Percentiles rank a stretch among this genome's conserved stretches.
Evolutionary conservation across 2,329 filamentous ascomycete species (phyloP).

Genomic region (Sclerotinia minor): DNA sequence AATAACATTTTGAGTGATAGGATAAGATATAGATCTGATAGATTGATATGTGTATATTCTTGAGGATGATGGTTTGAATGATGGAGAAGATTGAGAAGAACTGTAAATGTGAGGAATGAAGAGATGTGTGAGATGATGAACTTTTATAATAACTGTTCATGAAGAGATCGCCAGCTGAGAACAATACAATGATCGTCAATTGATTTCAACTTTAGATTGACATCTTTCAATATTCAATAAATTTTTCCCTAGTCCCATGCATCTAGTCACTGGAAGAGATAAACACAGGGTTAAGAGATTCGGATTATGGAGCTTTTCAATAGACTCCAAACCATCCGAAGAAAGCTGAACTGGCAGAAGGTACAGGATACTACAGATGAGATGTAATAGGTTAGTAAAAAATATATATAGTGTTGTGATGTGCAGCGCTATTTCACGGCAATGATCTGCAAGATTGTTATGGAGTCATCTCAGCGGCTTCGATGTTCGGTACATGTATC

Average conservation of each 20-base stretch:
- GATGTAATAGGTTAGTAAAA: neutral
- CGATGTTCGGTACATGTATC: neutral
- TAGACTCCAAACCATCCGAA: neutral
- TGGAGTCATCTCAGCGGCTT: neutral
- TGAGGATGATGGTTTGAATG: neutral
- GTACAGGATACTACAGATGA: too few relatives aligned
- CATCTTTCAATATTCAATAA: neutral
- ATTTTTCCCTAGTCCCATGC: neutral
- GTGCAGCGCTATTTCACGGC: neutral
- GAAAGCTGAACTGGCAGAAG: neutral
- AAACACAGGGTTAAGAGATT: neutral
- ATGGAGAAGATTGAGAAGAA: neutral
- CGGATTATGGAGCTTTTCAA: neutral
- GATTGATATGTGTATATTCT: neutral
- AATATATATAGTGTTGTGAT: conserved; percentile 14
- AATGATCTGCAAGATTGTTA: neutral
- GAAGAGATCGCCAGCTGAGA: neutral
- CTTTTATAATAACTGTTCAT: neutral
- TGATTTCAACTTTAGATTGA: neutral
- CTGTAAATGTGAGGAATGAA: neutral
- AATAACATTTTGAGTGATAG: neutral
- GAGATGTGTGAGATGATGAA: neutral
- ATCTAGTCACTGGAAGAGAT: neutral
- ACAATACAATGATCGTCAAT: neutral
- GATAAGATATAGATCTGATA: neutral